Evolutionary conservation across 768 basidiomycete species (phyloP).

Genomic region (Pleurotus djamor): DNA sequence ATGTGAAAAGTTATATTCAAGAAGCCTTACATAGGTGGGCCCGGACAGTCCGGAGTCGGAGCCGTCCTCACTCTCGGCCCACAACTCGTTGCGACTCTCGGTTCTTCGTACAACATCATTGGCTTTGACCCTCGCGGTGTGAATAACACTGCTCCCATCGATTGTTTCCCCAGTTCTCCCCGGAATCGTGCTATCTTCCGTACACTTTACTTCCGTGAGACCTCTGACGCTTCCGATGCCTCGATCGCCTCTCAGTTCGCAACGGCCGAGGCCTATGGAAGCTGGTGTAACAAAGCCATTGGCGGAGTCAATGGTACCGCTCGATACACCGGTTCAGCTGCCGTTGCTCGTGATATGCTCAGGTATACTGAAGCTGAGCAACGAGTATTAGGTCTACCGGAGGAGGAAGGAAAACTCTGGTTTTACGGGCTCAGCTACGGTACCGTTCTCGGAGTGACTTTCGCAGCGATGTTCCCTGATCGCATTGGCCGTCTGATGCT

Average conservation of each 20-base stretch:
- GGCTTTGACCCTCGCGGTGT: conserved; percentile 46
- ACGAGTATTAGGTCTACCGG: background rate
- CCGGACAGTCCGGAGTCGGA: conserved; percentile 40
- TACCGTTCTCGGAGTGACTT: conserved; percentile 23
- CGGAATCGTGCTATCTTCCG: background rate
- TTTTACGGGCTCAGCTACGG: conserved; percentile 20
- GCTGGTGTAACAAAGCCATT: background rate
- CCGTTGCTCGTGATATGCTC: background rate
- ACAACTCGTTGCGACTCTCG: conserved; percentile 26
- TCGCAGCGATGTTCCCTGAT: conserved; percentile 32
- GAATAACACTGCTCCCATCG: background rate
- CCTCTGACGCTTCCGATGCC: background rate
- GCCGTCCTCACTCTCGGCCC: conserved; percentile 19
- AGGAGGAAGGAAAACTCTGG: background rate
- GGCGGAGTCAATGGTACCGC: background rate
- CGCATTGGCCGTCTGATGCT: conserved; percentile 26
- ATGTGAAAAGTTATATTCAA: too few relatives aligned
- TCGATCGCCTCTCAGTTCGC: background rate
- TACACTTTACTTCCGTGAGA: background rate
- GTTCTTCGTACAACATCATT: conserved; percentile 41
- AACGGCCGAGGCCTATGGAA: background rate
- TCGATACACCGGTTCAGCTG: background rate
- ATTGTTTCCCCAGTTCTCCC: background rate
- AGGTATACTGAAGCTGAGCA: background rate
- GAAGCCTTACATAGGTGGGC: conserved; percentile 34